A percentile compares a stretch with the other conserved stretches of the same genome.
Conservation (phyloP, 2,329 filamentous ascomycete genomes). For the Hypocrella siamensis region DNA sequence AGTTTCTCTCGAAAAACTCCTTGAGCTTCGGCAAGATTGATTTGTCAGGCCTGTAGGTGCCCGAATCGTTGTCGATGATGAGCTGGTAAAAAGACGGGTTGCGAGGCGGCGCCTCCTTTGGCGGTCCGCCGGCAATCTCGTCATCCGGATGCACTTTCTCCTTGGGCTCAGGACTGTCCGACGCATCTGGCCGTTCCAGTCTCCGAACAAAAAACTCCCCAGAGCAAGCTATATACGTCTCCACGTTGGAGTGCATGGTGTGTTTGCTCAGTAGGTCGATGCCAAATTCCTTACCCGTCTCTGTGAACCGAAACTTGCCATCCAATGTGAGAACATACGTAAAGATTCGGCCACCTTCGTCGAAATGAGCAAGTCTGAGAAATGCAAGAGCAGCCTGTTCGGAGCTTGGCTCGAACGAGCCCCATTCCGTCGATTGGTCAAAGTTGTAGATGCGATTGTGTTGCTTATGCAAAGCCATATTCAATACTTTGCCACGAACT, state of each 20-base stretch:
- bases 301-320: slow-evolving; percentile 75
- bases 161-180: slow-evolving; percentile 24
- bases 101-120: slow-evolving; percentile 23
- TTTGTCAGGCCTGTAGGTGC: slow-evolving; percentile 81
- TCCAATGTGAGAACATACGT: slow-evolving; percentile 88
- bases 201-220: slow-evolving; percentile 86
- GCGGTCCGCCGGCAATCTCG: slow-evolving; percentile 30
- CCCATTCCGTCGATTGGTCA: slow-evolving; percentile 59
- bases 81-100: slow-evolving; percentile 58
- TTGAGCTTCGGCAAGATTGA: slow-evolving; percentile 57
- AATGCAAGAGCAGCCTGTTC: slow-evolving; percentile 63
- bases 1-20: slow-evolving; percentile 52
- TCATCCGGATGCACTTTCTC: slow-evolving; percentile 35
- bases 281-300: slow-evolving; percentile 89
- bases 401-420: slow-evolving; percentile 49
- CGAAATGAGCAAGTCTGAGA: slow-evolving; percentile 72
- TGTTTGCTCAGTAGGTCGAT: slow-evolving; percentile 90
- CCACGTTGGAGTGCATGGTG: slow-evolving; percentile 91
- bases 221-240: slow-evolving; percentile 77
- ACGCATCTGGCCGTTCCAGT: slow-evolving; percentile 32
- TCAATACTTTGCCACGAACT: slow-evolving; percentile 62
- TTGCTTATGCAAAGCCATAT: slow-evolving; percentile 79
- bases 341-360: slow-evolving; percentile 72
- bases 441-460: slow-evolving; percentile 84
- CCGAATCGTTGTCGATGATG: slow-evolving; percentile 87